A percentile compares a stretch with the other conserved stretches of the same genome.
Conservation (phyloP, 2,329 filamentous ascomycete genomes). For the Dactylellina parvicollis region DNA sequence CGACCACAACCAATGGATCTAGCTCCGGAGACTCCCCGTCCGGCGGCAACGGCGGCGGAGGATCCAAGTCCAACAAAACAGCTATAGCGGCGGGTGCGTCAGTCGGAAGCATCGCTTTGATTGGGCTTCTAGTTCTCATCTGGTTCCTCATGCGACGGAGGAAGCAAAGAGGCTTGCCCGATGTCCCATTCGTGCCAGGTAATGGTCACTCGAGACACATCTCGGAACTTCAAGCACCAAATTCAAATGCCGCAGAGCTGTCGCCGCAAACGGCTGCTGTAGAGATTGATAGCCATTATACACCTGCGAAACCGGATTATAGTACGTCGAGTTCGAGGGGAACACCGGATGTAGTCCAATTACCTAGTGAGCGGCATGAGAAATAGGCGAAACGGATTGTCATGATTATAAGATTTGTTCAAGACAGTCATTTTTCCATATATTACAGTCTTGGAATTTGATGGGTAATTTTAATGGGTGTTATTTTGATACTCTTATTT, state of each 20-base stretch:
- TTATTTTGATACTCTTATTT: no score
- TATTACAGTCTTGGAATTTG: no score
- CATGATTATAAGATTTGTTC: no score
- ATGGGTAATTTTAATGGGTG: no score
- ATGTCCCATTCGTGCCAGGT: slow-evolving; percentile 6
- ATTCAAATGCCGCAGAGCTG: slow-evolving; percentile 1
- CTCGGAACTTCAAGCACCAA: slow-evolving; percentile 15
- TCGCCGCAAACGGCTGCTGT: neutral
- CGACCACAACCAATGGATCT: neutral
- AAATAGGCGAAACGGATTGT: no score
- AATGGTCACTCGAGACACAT: neutral
- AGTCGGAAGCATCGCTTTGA: slow-evolving; percentile 11
- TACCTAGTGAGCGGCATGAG: neutral
- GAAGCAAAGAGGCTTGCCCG: slow-evolving; percentile 3
- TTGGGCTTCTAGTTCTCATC: slow-evolving; percentile 1
- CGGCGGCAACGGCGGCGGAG: neutral
- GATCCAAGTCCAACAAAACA: slow-evolving; percentile 19
- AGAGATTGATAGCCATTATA: slow-evolving; percentile 25
- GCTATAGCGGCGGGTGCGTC: slow-evolving; percentile 31
- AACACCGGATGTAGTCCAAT: slow-evolving; percentile 2
- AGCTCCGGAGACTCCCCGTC: neutral
- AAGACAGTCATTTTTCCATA: no score
- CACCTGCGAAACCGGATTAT: neutral
- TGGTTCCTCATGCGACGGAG: slow-evolving; percentile 26
- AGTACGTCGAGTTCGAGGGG: neutral